Percentiles rank a stretch among this genome's conserved stretches.
Evolutionary conservation across 306 rosid genomes (phyloP).

Genomic region (Prunus armeniaca): DNA sequence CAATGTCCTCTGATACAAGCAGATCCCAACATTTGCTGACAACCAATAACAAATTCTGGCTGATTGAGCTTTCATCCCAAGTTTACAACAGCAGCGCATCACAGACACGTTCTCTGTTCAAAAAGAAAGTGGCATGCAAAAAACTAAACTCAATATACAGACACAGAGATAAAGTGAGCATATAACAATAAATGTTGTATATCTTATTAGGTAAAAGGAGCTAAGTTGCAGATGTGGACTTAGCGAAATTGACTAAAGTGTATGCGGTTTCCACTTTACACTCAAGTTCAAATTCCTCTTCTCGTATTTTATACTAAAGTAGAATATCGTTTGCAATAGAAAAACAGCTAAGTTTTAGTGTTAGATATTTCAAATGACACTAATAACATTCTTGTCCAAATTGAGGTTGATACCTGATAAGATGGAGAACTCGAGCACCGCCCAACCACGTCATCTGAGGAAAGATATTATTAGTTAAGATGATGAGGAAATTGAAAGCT

Average conservation of each 20-base stretch:
- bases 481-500: background rate
- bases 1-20: background rate
- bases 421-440: background rate
- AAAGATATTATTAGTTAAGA: background rate
- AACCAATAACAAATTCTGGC: background rate
- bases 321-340: too few species aligned
- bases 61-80: background rate
- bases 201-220: background rate
- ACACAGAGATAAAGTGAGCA: background rate
- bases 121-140: background rate
- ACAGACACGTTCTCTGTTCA: background rate
- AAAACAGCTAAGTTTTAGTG: background rate
- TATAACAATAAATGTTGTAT: background rate
- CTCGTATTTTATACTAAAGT: too few species aligned
- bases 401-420: background rate
- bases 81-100: background rate
- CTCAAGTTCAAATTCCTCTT: too few species aligned
- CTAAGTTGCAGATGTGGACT: background rate
- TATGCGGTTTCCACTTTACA: accelerated
- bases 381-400: background rate
- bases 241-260: accelerated
- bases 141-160: background rate
- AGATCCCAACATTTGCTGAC: background rate
- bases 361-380: background rate
- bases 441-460: background rate